A percentile compares a stretch with the other conserved stretches of the same genome.
Evolutionary conservation across 192 early-diverging fungal species (phyloP).

Genomic region (Linnemannia exigua): DNA sequence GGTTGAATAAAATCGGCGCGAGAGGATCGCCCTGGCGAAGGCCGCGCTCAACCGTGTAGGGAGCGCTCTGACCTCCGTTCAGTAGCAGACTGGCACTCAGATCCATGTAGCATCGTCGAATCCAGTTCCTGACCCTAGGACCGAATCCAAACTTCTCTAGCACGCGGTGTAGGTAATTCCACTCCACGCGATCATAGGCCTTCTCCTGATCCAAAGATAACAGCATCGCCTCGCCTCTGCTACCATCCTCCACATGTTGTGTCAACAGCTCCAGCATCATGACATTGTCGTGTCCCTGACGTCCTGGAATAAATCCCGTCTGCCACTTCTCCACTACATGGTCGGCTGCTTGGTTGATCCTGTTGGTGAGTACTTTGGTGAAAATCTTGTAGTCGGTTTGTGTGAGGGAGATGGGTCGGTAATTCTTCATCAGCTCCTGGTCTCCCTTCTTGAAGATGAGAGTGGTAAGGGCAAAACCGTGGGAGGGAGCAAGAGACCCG

Average conservation of each 20-base stretch:
- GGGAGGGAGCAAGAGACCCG: neutral
- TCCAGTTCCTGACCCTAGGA: neutral
- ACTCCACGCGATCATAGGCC: conserved; percentile 46
- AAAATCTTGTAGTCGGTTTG: conserved; percentile 42
- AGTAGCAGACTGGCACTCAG: neutral
- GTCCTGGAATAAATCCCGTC: conserved; percentile 17
- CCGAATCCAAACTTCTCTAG: conserved; percentile 7
- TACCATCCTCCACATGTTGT: conserved; percentile 22
- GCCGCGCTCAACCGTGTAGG: neutral
- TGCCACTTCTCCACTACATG: conserved; percentile 12
- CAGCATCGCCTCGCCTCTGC: neutral
- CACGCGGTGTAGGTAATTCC: conserved; percentile 9
- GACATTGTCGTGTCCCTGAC: no score
- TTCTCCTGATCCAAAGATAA: conserved; percentile 40
- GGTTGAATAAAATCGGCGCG: conserved; percentile 4
- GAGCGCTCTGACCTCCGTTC: neutral
- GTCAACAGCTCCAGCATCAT: no score
- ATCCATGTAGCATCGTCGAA: neutral
- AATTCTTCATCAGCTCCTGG: conserved; percentile 15
- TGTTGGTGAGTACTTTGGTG: conserved; percentile 17
- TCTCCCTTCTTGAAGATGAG: conserved; percentile 9
- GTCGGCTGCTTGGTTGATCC: neutral
- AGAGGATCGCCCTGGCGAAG: neutral
- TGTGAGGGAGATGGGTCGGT: conserved; percentile 24
- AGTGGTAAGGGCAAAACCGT: neutral